Percentiles rank a stretch among this genome's conserved stretches.
phyloP scores from a whole-genome alignment of 202 grass and related monocot genomes.

The Setaria italica region DNA sequence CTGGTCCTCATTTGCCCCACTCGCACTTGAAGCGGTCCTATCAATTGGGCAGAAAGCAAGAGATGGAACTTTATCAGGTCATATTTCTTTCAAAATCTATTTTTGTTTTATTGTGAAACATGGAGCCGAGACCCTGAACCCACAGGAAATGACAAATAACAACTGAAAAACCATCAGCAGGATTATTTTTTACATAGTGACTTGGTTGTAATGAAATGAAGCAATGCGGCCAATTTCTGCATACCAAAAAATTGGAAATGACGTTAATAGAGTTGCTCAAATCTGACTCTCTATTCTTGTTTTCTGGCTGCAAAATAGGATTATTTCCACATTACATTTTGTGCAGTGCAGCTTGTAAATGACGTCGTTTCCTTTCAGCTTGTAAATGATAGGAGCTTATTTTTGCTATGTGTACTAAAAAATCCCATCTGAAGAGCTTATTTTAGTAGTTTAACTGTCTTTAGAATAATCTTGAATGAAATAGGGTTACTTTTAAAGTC shows the following conservation, averaged over 20 bases:
- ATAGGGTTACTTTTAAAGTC: slow-evolving; percentile 20
- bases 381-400: neutral
- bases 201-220: slow-evolving; percentile 18
- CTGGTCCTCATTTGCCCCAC: slow-evolving; percentile 79
- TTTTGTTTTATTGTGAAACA: slow-evolving; percentile 39
- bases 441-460: neutral
- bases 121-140: slow-evolving; percentile 22
- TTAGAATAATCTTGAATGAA: neutral
- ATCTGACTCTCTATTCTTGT: slow-evolving; percentile 22
- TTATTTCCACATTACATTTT: slow-evolving; percentile 6
- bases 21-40: slow-evolving; percentile 83
- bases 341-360: slow-evolving; percentile 31
- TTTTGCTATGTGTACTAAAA: neutral
- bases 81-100: slow-evolving; percentile 34
- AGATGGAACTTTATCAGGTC: slow-evolving; percentile 81
- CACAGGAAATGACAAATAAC: slow-evolving; percentile 14
- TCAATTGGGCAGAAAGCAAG: slow-evolving; percentile 89
- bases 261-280: slow-evolving; percentile 26
- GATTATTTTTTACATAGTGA: slow-evolving; percentile 1
- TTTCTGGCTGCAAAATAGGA: slow-evolving; percentile 32
- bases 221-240: neutral
- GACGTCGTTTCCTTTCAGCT: neutral
- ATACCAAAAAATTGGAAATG: slow-evolving; percentile 25
- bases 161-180: neutral
- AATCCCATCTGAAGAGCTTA: neutral